Conservation (phyloP, 345 rosid genomes). For the Eucalyptus coolabah region DNA sequence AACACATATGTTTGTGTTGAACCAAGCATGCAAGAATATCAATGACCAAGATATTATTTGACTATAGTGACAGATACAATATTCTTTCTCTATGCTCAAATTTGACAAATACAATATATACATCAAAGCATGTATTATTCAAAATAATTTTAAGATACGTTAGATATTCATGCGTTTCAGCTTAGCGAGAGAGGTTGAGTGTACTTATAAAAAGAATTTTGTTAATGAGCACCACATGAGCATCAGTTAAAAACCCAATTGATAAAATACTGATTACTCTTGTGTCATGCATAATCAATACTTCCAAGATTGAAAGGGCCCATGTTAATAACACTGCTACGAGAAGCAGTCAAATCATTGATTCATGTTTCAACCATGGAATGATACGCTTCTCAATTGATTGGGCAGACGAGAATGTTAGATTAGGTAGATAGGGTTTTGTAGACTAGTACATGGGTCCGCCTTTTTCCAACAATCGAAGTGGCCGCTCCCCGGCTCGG, state of each 20-base stretch:
- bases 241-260: not conserved
- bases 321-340: not conserved
- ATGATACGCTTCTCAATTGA: not conserved
- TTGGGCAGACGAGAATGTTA: not conserved
- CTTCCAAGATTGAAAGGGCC: not conserved
- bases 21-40: not conserved
- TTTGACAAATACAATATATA: not conserved
- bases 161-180: not conserved
- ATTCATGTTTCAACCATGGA: not conserved
- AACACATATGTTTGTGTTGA: not conserved
- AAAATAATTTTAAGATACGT: not conserved
- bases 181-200: not conserved
- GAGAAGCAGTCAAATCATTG: not conserved
- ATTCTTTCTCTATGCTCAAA: not conserved
- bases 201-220: not conserved
- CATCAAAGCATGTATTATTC: not conserved
- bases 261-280: not conserved
- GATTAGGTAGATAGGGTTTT: not conserved
- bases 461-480: not conserved
- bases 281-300: not conserved
- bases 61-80: not conserved
- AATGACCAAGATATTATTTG: not conserved
- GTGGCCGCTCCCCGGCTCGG: not conserved
- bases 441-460: not conserved
- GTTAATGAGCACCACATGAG: not conserved